phyloP scores from a whole-genome alignment of 1,284 basidiomycete genomes.

The Cutaneotrichosporon sp. region DNA sequence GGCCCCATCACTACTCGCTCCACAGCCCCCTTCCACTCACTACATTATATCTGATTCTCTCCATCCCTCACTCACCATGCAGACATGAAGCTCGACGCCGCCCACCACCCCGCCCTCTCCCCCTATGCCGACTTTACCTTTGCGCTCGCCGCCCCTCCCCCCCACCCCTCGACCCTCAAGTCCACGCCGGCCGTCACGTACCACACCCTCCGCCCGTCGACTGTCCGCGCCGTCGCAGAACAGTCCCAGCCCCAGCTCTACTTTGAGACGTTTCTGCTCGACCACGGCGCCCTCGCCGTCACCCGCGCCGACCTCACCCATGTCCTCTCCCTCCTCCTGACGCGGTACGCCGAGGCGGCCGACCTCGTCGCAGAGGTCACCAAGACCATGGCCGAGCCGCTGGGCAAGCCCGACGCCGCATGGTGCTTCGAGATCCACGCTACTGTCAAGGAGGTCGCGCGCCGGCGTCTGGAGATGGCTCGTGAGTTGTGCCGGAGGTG shows the following conservation, averaged over 20 bases:
- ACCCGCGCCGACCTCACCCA: background rate
- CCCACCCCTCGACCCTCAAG: background rate
- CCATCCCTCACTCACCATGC: background rate
- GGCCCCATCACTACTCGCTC: too few relatives aligned
- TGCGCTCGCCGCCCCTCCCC: background rate
- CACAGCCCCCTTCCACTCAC: too few relatives aligned
- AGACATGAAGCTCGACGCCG: background rate
- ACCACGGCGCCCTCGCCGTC: background rate
- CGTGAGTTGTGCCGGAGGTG: background rate
- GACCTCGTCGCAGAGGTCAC: background rate
- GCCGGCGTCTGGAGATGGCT: background rate
- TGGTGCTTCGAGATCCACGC: conserved; percentile 1
- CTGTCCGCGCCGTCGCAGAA: background rate
- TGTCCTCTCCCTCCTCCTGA: background rate
- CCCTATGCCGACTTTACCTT: conserved; percentile 3
- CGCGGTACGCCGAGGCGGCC: background rate
- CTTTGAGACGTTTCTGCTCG: background rate
- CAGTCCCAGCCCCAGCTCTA: background rate
- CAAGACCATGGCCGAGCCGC: background rate
- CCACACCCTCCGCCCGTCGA: background rate
- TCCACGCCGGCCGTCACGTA: background rate
- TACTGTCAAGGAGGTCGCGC: background rate
- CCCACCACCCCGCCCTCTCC: background rate
- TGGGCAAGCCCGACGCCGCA: conserved; percentile 1
- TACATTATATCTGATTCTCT: background rate